Conservation (phyloP, 2,329 filamentous ascomycete genomes). For the Cercospora nicotianae region DNA sequence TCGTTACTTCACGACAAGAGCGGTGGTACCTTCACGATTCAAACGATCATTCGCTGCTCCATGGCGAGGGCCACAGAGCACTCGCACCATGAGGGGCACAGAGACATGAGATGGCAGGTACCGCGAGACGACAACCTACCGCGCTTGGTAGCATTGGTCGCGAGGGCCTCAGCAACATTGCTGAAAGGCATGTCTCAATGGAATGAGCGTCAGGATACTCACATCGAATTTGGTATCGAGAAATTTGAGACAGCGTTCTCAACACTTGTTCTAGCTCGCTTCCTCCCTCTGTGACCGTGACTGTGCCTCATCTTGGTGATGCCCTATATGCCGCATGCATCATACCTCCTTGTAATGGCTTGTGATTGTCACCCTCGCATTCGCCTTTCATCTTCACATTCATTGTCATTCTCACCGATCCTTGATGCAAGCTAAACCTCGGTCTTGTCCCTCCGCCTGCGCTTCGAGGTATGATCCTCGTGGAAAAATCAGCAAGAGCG, state of each 20-base stretch:
- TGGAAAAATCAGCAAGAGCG: too few relatives aligned
- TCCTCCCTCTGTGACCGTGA: neutral
- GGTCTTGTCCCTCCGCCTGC: neutral
- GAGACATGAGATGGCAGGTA: conserved; percentile 10
- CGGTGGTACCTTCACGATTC: neutral
- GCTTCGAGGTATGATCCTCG: neutral
- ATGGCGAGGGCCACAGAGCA: neutral
- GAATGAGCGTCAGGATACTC: neutral
- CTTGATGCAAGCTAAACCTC: neutral
- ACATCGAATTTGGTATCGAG: conserved; percentile 1
- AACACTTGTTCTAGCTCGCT: neutral
- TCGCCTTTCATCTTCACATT: neutral
- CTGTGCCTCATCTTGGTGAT: neutral
- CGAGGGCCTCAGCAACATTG: conserved; percentile 3
- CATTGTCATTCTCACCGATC: neutral
- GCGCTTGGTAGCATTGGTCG: neutral
- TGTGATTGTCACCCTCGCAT: neutral
- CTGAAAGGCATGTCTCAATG: conserved; percentile 1
- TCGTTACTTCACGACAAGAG: neutral
- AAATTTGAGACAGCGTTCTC: conserved; percentile 17
- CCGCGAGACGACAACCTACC: neutral
- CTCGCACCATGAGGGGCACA: neutral
- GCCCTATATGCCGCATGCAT: neutral
- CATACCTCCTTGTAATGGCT: neutral
- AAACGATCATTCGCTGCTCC: neutral